phyloP scores from a whole-genome alignment of 805 yeast genomes.

The Saccharomyces mikatae region DNA sequence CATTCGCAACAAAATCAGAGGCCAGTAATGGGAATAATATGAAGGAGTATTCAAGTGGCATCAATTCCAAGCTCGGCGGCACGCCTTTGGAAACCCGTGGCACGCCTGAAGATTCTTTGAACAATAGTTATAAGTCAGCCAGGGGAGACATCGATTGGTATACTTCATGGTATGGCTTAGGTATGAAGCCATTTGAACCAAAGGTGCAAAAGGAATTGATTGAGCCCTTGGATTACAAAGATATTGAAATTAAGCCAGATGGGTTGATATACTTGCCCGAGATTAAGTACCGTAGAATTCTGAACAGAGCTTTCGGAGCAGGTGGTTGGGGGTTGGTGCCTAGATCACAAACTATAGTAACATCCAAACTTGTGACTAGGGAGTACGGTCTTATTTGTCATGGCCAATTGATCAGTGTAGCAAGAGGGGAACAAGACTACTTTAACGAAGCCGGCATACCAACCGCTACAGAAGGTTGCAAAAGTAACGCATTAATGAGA shows the following conservation, averaged over 20 bases:
- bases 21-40: not conserved
- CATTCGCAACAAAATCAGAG: not conserved
- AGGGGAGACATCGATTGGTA: slow-evolving; percentile 56
- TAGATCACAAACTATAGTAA: slow-evolving; percentile 72
- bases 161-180: slow-evolving; percentile 78
- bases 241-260: slow-evolving; percentile 92
- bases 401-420: slow-evolving; percentile 83
- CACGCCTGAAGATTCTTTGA: not conserved
- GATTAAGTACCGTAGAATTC: slow-evolving; percentile 83
- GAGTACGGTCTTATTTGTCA: slow-evolving; percentile 84
- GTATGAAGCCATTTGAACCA: slow-evolving; percentile 63
- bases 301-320: slow-evolving; percentile 91
- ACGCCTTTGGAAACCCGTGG: not conserved
- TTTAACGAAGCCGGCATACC: slow-evolving; percentile 81
- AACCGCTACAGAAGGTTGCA: slow-evolving; percentile 96
- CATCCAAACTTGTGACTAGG: slow-evolving; percentile 68
- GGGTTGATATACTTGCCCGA: slow-evolving; percentile 89
- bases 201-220: slow-evolving; percentile 53
- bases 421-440: slow-evolving; percentile 93
- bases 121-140: not conserved
- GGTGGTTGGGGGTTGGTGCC: slow-evolving; percentile 99
- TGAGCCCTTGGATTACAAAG: slow-evolving; percentile 55
- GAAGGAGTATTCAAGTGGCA: not conserved
- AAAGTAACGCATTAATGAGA: slow-evolving; percentile 92
- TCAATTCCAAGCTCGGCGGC: not conserved